A percentile compares a stretch with the other conserved stretches of the same genome.
phyloP scores from a whole-genome alignment of 2,329 filamentous ascomycete species.

The Colletotrichum godetiae region DNA sequence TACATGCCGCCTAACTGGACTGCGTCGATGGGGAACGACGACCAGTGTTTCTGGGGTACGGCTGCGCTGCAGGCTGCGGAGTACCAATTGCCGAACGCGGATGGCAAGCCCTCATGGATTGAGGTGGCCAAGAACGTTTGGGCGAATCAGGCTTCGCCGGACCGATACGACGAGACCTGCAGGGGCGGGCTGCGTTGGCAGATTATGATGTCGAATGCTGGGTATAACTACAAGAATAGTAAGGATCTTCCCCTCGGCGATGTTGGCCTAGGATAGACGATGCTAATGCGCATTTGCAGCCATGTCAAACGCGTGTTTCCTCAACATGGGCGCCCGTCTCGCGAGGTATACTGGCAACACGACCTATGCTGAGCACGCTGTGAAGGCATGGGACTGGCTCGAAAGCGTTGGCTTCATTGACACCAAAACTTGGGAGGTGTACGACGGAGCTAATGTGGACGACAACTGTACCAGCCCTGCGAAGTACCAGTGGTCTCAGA shows the following conservation, averaged over 20 bases:
- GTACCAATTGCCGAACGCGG: conserved; percentile 59
- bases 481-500: conserved; percentile 65
- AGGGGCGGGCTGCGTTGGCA: conserved; percentile 76
- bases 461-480: conserved; percentile 64
- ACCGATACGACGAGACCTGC: conserved; percentile 66
- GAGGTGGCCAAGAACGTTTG: conserved; percentile 69
- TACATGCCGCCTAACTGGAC: conserved; percentile 62
- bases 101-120: conserved; percentile 59
- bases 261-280: background rate
- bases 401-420: conserved; percentile 61
- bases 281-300: conserved; percentile 33
- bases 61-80: conserved; percentile 68
- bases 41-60: conserved; percentile 70
- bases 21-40: conserved; percentile 64
- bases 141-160: conserved; percentile 55
- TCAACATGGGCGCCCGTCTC: conserved; percentile 67
- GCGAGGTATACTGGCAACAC: conserved; percentile 69
- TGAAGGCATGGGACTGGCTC: conserved; percentile 69
- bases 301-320: conserved; percentile 60
- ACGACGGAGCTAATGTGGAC: conserved; percentile 64
- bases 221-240: conserved; percentile 74
- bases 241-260: background rate
- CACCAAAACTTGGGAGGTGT: conserved; percentile 64
- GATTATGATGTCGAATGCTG: conserved; percentile 70
- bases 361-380: conserved; percentile 67